Evolutionary conservation across 805 yeast species (phyloP).

Genomic region (Candida coleopterorum): DNA sequence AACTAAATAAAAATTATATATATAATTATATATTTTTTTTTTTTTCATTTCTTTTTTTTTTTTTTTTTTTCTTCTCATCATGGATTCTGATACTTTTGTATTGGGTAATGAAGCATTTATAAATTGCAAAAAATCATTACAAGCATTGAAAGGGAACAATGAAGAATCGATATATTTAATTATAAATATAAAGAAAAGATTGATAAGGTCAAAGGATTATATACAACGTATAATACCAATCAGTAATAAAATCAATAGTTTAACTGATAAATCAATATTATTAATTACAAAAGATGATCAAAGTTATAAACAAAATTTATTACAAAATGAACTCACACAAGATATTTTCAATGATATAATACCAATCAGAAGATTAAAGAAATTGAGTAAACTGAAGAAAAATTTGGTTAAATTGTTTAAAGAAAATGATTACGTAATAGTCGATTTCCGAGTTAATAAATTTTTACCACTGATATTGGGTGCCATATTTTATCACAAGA

Average conservation of each 20-base stretch:
- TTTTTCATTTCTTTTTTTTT: background rate
- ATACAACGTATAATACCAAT: constrained; percentile 48
- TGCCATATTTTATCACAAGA: constrained; percentile 55
- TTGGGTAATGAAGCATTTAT: constrained; percentile 16
- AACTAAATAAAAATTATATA: no score
- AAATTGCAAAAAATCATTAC: constrained; percentile 14
- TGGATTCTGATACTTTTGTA: constrained; percentile 9
- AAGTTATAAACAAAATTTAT: constrained; percentile 46
- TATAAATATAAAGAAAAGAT: constrained; percentile 27
- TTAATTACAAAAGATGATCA: constrained; percentile 68
- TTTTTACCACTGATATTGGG: constrained; percentile 57
- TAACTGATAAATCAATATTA: constrained; percentile 48
- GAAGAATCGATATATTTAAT: constrained; percentile 21
- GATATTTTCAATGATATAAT: constrained; percentile 58
- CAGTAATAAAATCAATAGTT: constrained; percentile 44
- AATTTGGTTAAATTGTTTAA: constrained; percentile 45
- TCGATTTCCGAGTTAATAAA: constrained; percentile 65
- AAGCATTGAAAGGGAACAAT: constrained; percentile 11
- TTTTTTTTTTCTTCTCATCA: constrained; percentile 1
- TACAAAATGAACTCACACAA: constrained; percentile 51
- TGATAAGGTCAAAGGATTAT: constrained; percentile 30
- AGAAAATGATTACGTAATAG: constrained; percentile 63
- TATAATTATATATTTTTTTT: no score
- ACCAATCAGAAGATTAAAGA: constrained; percentile 53
- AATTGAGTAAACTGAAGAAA: constrained; percentile 39